Percentiles rank a stretch among this genome's conserved stretches.
Conservation (phyloP, 192 early-diverging fungal genomes). For the Piromyces sp. region DNA sequence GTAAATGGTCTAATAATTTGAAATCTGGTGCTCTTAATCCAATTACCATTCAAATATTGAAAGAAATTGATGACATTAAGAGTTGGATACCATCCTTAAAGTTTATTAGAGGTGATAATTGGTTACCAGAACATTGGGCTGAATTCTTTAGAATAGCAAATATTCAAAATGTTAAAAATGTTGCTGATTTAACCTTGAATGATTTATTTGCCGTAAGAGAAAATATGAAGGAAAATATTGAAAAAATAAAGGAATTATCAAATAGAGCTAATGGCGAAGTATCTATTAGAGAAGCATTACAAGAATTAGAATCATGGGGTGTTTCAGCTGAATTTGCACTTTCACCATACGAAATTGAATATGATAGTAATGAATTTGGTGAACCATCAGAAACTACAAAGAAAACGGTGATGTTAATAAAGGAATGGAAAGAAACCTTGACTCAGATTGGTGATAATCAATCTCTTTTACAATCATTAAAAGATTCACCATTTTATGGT, state of each 20-base stretch:
- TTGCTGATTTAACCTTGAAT: conserved; percentile 25
- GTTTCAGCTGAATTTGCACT: conserved; percentile 24
- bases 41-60: conserved; percentile 13
- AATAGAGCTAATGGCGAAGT: conserved; percentile 34
- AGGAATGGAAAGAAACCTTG: conserved; percentile 41
- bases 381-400: conserved; percentile 31
- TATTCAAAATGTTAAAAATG: conserved; percentile 13
- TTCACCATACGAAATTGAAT: neutral
- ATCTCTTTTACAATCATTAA: conserved; percentile 30
- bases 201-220: conserved; percentile 15
- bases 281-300: conserved; percentile 32
- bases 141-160: conserved; percentile 24
- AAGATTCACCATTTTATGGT: conserved; percentile 39
- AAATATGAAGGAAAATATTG: conserved; percentile 13
- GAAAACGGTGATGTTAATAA: conserved; percentile 18
- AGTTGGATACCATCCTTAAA: conserved; percentile 19
- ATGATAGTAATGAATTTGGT: neutral
- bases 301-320: conserved; percentile 40
- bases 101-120: conserved; percentile 31
- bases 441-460: conserved; percentile 40
- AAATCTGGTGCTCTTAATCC: conserved; percentile 2
- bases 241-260: conserved; percentile 33
- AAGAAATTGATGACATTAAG: conserved; percentile 19
- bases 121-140: conserved; percentile 39
- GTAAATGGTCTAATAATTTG: conserved; percentile 16